These are phyloP conservation scores for Carex kokanica DNA, from an alignment of 176 grass and related monocot genomes.

Conservation along the genomic window DNA sequence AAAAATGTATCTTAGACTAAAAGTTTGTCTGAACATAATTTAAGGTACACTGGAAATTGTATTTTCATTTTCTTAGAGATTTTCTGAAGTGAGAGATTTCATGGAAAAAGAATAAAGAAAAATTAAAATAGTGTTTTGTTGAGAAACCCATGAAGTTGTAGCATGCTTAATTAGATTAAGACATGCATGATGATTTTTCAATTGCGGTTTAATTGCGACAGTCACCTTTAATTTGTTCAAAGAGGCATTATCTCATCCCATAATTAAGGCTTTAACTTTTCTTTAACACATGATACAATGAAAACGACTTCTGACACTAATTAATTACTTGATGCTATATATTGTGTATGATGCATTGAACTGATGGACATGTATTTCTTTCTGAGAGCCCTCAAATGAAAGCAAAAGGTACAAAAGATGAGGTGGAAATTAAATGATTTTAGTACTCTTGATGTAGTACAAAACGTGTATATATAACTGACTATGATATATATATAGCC, in stretches of 20 bases:
- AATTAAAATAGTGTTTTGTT: not conserved
- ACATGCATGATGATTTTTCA: not conserved
- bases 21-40: not conserved
- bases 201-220: not conserved
- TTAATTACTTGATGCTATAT: not conserved
- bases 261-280: too few relatives aligned
- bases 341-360: not conserved
- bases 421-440: not conserved
- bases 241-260: slow-evolving; percentile 5
- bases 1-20: not conserved
- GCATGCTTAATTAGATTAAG: not conserved
- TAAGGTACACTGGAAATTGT: not conserved
- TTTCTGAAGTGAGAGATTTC: not conserved
- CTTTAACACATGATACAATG: not conserved
- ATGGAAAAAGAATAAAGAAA: not conserved
- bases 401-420: not conserved
- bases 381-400: not conserved
- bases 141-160: not conserved
- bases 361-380: not conserved
- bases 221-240: not conserved
- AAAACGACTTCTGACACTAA: not conserved
- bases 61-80: not conserved
- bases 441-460: not conserved
- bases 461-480: not conserved
- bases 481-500: not conserved